Conservation (phyloP, 495 filamentous ascomycete species). For the Daldinia concentrica region DNA sequence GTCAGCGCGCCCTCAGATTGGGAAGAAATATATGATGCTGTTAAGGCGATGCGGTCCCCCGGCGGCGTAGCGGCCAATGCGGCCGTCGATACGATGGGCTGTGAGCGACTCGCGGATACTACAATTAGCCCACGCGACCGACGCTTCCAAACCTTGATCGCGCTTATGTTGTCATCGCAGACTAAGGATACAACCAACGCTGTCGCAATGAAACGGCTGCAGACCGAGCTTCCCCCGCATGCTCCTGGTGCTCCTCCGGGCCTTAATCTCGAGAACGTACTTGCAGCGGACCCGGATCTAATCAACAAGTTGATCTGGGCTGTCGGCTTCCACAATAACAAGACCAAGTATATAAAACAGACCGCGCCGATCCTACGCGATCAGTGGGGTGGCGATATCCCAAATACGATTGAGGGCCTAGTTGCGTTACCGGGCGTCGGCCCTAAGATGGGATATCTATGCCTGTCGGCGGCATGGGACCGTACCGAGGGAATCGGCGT, state of each 20-base stretch:
- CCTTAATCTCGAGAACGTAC: slow-evolving; percentile 80
- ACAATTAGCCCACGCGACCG: slow-evolving; percentile 67
- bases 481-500: slow-evolving; percentile 70
- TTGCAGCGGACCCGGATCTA: slow-evolving; percentile 71
- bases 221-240: slow-evolving; percentile 72
- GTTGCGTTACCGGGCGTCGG: slow-evolving; percentile 89
- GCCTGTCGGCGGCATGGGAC: slow-evolving; percentile 74
- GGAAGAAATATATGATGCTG: slow-evolving; percentile 81
- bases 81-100: slow-evolving; percentile 98
- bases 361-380: slow-evolving; percentile 78
- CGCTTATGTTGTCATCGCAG: slow-evolving; percentile 95
- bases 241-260: slow-evolving; percentile 50
- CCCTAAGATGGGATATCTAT: slow-evolving; percentile 97
- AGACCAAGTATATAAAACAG: slow-evolving; percentile 86
- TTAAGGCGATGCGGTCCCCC: slow-evolving; percentile 78
- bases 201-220: slow-evolving; percentile 80
- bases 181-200: slow-evolving; percentile 96
- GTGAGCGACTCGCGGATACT: slow-evolving; percentile 75
- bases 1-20: slow-evolving; percentile 80
- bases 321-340: slow-evolving; percentile 96
- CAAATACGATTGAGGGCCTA: slow-evolving; percentile 78
- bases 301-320: slow-evolving; percentile 84
- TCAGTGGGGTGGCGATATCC: slow-evolving; percentile 78
- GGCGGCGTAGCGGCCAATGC: slow-evolving; percentile 71
- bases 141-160: slow-evolving; percentile 89